Conservation (phyloP, 192 early-diverging fungal species). For the Linnemannia elongata region DNA sequence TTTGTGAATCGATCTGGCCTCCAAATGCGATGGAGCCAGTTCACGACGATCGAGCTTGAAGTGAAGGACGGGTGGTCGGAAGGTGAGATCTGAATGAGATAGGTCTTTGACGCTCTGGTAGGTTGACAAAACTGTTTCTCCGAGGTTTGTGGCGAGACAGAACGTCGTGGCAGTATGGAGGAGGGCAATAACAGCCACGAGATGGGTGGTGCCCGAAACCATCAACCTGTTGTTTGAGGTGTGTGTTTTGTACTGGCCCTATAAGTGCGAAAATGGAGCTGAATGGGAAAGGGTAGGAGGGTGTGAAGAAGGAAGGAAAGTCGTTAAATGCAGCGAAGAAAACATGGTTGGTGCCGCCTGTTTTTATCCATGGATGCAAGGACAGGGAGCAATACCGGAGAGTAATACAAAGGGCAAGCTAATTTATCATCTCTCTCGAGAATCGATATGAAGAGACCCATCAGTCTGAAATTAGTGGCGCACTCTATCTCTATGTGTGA, state of each 20-base stretch:
- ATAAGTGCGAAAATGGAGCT: no score
- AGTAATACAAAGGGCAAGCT: no score
- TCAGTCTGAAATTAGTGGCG: no score
- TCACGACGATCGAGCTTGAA: slow-evolving; percentile 21
- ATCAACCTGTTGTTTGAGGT: background rate
- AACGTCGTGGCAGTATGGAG: background rate
- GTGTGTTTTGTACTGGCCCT: background rate
- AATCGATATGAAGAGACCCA: no score
- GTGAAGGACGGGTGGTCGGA: background rate
- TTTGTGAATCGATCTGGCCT: background rate
- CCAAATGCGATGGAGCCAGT: background rate
- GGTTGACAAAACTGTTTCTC: background rate
- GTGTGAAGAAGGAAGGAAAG: no score
- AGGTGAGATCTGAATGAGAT: background rate
- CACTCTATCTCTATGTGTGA: no score
- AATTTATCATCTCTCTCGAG: no score
- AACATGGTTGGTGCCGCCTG: no score
- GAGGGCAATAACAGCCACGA: background rate
- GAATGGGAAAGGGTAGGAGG: no score
- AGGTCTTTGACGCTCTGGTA: background rate
- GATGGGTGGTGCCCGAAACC: background rate
- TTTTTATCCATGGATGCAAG: no score
- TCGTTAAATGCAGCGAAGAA: no score
- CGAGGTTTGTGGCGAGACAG: background rate
- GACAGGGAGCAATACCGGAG: no score